A percentile compares a stretch with the other conserved stretches of the same genome.
These are phyloP conservation scores for Monoraphidium neglectum DNA, from an alignment of 139 green algal species.

Conservation along the genomic window DNA sequence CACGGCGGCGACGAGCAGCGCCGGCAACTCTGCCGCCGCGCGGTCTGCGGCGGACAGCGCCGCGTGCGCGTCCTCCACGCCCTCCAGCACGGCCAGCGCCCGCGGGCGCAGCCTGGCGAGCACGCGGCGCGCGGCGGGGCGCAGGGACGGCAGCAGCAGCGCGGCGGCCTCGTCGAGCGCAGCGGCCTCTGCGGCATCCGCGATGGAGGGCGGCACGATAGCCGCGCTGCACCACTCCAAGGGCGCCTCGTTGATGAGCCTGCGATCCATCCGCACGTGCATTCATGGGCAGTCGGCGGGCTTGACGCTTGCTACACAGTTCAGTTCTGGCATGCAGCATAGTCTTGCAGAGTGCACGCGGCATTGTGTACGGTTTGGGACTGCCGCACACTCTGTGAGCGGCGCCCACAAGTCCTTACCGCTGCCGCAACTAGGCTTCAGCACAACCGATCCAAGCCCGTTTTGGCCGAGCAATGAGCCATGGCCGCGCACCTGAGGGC, in stretches of 20 bases:
- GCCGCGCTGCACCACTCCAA: background rate
- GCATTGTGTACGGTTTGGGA: background rate
- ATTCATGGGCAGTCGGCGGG: no score
- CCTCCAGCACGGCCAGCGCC: conserved; percentile 20
- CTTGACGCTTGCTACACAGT: no score
- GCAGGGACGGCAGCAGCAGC: conserved; percentile 22
- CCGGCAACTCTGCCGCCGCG: conserved; percentile 24
- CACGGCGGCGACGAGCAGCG: conserved; percentile 10
- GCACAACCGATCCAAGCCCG: no score
- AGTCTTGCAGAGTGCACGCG: background rate
- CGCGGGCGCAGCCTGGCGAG: conserved; percentile 38
- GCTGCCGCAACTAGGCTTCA: background rate
- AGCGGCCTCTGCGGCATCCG: conserved; percentile 33
- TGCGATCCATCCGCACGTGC: background rate
- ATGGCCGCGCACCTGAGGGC: conserved; percentile 7
- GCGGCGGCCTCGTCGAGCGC: conserved; percentile 30
- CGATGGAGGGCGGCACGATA: conserved; percentile 31
- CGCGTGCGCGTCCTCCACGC: conserved; percentile 19
- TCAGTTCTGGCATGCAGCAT: background rate
- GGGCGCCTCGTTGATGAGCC: conserved; percentile 13
- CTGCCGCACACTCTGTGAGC: background rate
- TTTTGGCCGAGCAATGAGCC: no score
- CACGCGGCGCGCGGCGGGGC: conserved; percentile 4
- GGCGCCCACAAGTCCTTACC: background rate
- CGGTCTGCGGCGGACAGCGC: conserved; percentile 27